Base-by-base conservation (phyloP, 192 early-diverging fungal species). In the Martensiomyces pterosporus region DNA sequence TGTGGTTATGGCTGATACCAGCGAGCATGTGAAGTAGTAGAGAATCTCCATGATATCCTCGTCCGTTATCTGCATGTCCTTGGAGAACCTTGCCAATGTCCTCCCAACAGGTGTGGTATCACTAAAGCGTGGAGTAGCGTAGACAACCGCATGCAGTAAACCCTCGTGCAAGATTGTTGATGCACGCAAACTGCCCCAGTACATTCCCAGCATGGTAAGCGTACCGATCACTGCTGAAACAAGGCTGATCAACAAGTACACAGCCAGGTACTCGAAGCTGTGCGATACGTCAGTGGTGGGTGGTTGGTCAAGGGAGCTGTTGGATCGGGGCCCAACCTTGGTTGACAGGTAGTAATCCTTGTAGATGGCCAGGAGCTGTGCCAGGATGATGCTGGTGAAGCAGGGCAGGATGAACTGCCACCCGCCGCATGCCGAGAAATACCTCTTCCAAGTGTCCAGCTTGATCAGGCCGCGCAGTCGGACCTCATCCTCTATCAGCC, bases 41-140 rank as follows among this genome's bases (percentile, higher is more conserved):
- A 77, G 38, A 13, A 68, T 64, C 26, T 80, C 79, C 37, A 79
- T 80, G 43, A 87, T 56, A 9, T 75, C 73, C 24, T 79, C 81
- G 66, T 96, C 91, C 44, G 91, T 71, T 2, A 81, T 79, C 13
- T 82, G 80, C 40, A 93, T 81, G 69, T 96, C 89, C 24, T 84
- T 85, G 34, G 84, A 80, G 51, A 90, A 90, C 25, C 92, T 64
- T 52, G 91, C 90, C 55, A 85, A 80, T 29, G 90, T 87, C 13
- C 86, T 76, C 14, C 90, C 90, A 14, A 87, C 60, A 6, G 92
- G 92, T 6, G 85, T 89, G 3, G 84, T 79, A 39, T 92, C 88
- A 51, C 88, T 90, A 78, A 92, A 92, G 17, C 84, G 80, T 32
- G 92, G 75, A 49, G 85, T 87, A 5, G 87, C 85, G 19, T 77